phyloP scores from a whole-genome alignment of 495 filamentous ascomycete genomes.

The Aspergillus carlsbadensis region DNA sequence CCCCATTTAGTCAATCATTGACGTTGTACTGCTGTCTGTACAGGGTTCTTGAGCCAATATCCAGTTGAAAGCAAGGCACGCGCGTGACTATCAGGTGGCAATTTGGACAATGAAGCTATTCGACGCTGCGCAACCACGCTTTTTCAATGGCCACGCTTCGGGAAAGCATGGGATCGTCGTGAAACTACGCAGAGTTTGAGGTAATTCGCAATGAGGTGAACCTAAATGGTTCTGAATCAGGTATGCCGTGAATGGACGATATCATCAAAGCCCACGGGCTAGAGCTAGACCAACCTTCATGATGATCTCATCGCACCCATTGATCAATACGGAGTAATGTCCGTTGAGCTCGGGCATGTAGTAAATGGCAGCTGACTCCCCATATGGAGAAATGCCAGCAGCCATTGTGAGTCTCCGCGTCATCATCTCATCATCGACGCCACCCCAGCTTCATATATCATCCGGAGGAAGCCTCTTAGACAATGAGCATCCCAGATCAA shows the following conservation, averaged over 20 bases:
- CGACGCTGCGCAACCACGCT: too few species aligned
- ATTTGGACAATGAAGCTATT: too few species aligned
- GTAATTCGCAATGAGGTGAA: background rate
- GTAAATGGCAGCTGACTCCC: background rate
- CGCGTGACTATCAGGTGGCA: too few species aligned
- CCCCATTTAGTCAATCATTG: too few species aligned
- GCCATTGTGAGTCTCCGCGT: constrained; percentile 11
- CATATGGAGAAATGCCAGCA: background rate
- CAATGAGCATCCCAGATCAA: background rate
- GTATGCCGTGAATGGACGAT: background rate
- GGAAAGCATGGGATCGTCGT: too few species aligned
- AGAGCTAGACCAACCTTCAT: background rate
- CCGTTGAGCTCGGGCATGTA: too few species aligned
- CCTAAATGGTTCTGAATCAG: background rate
- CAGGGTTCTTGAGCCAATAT: too few species aligned
- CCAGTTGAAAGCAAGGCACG: too few species aligned
- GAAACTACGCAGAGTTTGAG: background rate
- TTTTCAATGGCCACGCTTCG: too few species aligned
- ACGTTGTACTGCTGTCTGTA: too few species aligned
- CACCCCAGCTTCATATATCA: background rate
- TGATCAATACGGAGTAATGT: too few species aligned
- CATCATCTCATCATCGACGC: constrained; percentile 16
- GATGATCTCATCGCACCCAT: background rate
- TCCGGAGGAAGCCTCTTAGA: background rate
- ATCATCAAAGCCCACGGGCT: background rate